These are phyloP conservation scores for Daldinia concentrica DNA, from an alignment of 495 filamentous ascomycete genomes.

Conservation along the genomic window DNA sequence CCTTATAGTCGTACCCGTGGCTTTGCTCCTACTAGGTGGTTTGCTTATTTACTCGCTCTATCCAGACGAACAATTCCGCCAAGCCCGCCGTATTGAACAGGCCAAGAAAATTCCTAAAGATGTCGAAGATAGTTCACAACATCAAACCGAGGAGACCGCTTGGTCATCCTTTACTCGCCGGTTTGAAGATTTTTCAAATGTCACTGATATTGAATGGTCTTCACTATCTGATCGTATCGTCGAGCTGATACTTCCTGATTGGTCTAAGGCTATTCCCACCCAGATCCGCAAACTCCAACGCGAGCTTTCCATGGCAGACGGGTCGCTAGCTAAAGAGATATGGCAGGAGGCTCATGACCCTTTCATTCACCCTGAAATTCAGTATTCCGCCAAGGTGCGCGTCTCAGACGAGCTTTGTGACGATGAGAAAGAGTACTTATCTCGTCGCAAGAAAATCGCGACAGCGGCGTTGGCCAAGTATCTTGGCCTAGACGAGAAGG, in stretches of 20 bases:
- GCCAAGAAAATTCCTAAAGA: conserved; percentile 10
- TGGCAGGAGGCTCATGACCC: conserved; percentile 91
- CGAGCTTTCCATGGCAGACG: conserved; percentile 85
- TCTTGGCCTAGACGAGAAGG: conserved; percentile 74
- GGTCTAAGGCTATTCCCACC: conserved; percentile 78
- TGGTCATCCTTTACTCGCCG: conserved; percentile 69
- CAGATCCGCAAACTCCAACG: conserved; percentile 85
- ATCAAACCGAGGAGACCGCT: conserved; percentile 49
- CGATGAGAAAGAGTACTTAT: conserved; percentile 79
- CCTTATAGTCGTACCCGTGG: conserved; percentile 36
- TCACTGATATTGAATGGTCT: conserved; percentile 64
- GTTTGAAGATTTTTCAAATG: conserved; percentile 66
- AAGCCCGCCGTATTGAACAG: conserved; percentile 23
- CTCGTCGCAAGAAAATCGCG: conserved; percentile 69
- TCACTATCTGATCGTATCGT: conserved; percentile 71
- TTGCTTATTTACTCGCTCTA: conserved; percentile 56
- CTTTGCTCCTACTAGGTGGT: conserved; percentile 47
- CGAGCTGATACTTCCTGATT: conserved; percentile 78
- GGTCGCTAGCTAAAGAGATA: conserved; percentile 88
- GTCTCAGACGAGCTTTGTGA: conserved; percentile 83
- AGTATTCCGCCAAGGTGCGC: conserved; percentile 79
- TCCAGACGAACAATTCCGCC: conserved; percentile 53
- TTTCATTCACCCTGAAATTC: conserved; percentile 83
- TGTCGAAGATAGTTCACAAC: conserved; percentile 14
- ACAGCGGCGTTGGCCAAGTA: conserved; percentile 80